These are phyloP conservation scores for Hanseniaspora lachancei DNA, from an alignment of 805 yeast species.

Conservation along the genomic window DNA sequence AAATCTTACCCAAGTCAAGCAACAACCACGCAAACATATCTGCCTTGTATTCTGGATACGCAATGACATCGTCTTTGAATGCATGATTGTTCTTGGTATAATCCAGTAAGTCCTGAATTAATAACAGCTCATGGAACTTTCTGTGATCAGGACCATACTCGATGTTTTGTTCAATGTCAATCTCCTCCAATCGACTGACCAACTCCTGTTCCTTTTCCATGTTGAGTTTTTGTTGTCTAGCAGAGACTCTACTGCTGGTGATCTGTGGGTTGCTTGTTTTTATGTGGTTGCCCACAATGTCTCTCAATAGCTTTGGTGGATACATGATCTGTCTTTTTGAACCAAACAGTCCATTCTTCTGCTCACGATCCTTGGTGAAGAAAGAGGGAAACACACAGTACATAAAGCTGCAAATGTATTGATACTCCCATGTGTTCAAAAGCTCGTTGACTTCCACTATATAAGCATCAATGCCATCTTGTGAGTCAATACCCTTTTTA, in stretches of 20 bases:
- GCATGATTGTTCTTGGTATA: not conserved
- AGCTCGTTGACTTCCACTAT: constrained; percentile 10
- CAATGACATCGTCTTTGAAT: constrained; percentile 7
- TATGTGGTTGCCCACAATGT: not conserved
- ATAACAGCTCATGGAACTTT: constrained; percentile 11
- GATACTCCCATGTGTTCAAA: constrained; percentile 23
- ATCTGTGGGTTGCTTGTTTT: not conserved
- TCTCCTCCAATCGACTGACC: not conserved
- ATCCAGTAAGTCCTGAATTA: constrained; percentile 4
- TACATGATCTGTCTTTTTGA: not conserved
- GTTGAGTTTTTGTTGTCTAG: constrained; percentile 4
- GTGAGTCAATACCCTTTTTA: not conserved
- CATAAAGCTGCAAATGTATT: constrained; percentile 26
- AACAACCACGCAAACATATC: constrained; percentile 12
- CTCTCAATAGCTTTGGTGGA: constrained; percentile 7
- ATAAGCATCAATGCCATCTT: not conserved
- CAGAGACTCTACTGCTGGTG: not conserved
- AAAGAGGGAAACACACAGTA: constrained; percentile 25
- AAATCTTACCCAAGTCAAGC: constrained; percentile 7
- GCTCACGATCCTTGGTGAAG: constrained; percentile 14
- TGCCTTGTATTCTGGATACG: constrained; percentile 8
- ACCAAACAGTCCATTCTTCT: constrained; percentile 2
- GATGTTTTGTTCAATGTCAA: constrained; percentile 3
- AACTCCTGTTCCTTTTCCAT: constrained; percentile 2
- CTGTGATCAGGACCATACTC: constrained; percentile 8